Base-by-base conservation (phyloP, 108 stramenopile genomes). In the Nitzschia putrida region DNA sequence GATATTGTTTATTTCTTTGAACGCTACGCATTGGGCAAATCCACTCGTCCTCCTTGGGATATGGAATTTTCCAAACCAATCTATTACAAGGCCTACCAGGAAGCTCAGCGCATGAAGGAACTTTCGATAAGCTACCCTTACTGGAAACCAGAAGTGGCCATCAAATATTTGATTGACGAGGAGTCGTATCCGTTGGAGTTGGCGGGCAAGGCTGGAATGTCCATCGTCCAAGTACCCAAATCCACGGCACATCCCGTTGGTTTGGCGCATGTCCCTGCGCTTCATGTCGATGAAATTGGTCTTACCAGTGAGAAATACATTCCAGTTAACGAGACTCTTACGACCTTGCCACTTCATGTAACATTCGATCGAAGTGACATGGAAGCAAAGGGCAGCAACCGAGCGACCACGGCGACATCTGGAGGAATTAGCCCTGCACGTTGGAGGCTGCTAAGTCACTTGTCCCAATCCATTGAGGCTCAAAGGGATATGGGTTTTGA, bases 251-350 rank as follows among this genome's bases (percentile, higher is more conserved):
- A 90, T 60, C 80, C 83, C 0, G 78, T 83, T 43, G 87, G 88
- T 49, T 60, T 92, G 47, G 87, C 83, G 0, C 86, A 91, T 72
- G 66, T 85, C 21, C 97, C 97, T 11, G 88, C 86, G 9, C 65
- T 96, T 23, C 84, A 95, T 63, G 95, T 90, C 18, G 94, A 96
- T 66, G 97, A 97, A 87, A 95, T 95, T 57, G 95, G 97, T 14
- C 60, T 97, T 34, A 97, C 97, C 8, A 83, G 79, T 43, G 97
- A 97, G 63, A 97, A 95, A 77, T 96, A 96, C 67, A 85, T 96
- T 49, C 91, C 94, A 18, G 45, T 97, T 47, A 97, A 97, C 73
- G 78, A 80, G 52, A 95, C 97, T n/a, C 76, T 95, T 39, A 80
- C 87, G 10, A 83, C 81, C 8, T 68, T 97, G 13, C 95, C 97